Evolutionary conservation across 2,329 filamentous ascomycete species (phyloP).

Genomic region (Monosporascus sp.): DNA sequence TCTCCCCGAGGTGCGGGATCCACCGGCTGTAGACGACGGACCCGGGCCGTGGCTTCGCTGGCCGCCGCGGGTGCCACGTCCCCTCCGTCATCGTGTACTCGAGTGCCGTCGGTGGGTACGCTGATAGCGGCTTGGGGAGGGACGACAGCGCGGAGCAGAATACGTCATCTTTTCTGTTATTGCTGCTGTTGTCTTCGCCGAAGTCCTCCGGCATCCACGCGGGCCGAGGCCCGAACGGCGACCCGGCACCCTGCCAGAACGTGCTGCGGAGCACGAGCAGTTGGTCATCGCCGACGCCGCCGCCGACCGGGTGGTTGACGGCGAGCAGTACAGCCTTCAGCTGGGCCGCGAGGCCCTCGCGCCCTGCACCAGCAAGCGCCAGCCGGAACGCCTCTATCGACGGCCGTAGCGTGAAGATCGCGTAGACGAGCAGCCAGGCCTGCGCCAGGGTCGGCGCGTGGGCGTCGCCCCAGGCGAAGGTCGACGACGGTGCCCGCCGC

Average conservation of each 20-base stretch:
- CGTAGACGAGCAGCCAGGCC: slow-evolving; percentile 48
- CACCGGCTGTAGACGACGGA: slow-evolving; percentile 72
- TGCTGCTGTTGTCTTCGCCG: background rate
- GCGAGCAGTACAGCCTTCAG: slow-evolving; percentile 44
- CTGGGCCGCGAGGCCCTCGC: slow-evolving; percentile 28
- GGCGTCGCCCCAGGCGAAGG: slow-evolving; percentile 37
- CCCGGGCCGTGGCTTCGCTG: slow-evolving; percentile 65
- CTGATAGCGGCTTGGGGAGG: slow-evolving; percentile 34
- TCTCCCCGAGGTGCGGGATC: slow-evolving; percentile 70
- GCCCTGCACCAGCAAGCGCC: slow-evolving; percentile 34
- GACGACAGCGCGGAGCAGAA: slow-evolving; percentile 14
- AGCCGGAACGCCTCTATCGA: slow-evolving; percentile 45
- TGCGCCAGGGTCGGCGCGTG: slow-evolving; percentile 42
- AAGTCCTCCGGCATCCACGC: slow-evolving; percentile 52
- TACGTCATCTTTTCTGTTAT: background rate
- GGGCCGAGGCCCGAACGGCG: slow-evolving; percentile 59
- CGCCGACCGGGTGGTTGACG: slow-evolving; percentile 39
- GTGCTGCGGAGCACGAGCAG: slow-evolving; percentile 45
- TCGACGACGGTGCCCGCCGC: slow-evolving; percentile 45
- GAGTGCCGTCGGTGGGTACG: slow-evolving; percentile 44
- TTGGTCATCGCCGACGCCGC: slow-evolving; percentile 24
- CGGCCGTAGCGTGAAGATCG: slow-evolving; percentile 46
- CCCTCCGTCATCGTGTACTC: slow-evolving; percentile 40
- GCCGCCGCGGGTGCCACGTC: slow-evolving; percentile 62
- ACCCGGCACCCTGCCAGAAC: slow-evolving; percentile 68